Base-by-base conservation (phyloP, 805 yeast species). In the Limtongozyma cylindracea region DNA sequence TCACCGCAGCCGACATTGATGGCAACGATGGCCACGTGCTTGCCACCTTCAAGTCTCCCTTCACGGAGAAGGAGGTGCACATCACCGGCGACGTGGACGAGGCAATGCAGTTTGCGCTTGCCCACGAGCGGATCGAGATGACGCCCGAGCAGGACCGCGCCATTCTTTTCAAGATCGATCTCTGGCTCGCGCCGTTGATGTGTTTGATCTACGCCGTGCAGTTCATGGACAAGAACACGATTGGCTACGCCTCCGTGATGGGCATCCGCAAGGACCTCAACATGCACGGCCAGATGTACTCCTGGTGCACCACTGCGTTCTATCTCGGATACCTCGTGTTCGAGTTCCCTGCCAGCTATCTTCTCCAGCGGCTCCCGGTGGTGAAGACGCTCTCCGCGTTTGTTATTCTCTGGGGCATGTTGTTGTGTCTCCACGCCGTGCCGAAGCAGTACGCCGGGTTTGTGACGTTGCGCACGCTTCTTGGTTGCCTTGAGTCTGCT, bases 321-420 rank as follows among this genome's bases (percentile, higher is more conserved):
- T 66, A 65, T 33, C 19, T 71, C 18, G 82, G 80, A 3, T 72
- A 68, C 35, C 38, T 71, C 21, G 47, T 45, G 6, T 67, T 63
- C 33, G 68, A 62, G 30, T 41, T 57, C 24, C 61, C 66, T 4
- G 51, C 58, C 3, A 38, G 49, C 7, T 33, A 44, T 21, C 22
- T 53, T 2, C 34, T 66, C 13, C 80, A 71, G 37, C 49, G 47
- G 24, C 55, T 63, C 23, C 71, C 69, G 3, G 49, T 70, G 29
- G 53, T 65, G 4, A 62, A 59, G 29, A 41, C 62, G 4, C 47
- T 57, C 3, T 45, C 61, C 7, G 27, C 39, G 2, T 53, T 56
- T 27, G 53, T 69, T 18, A 33, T 64, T n/a, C 19, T 59, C 0
- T 71, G 82, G 80, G 78, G 78, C 12, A 25, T 32, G 37, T 37